phyloP scores from a whole-genome alignment of 768 basidiomycete species.

The Ephemerocybe angulata region DNA sequence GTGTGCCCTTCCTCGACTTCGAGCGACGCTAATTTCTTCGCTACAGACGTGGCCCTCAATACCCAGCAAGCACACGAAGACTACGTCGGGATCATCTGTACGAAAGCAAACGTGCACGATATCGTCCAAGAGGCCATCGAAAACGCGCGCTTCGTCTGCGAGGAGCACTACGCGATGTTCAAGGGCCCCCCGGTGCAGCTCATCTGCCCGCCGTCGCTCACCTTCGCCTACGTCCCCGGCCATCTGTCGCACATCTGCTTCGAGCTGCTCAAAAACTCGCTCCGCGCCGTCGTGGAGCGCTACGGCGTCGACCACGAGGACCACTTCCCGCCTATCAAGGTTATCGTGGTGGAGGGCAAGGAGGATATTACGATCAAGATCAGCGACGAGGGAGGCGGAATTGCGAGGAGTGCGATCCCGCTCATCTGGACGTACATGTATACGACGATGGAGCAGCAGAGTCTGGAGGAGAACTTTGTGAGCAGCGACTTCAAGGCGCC shows the following conservation, averaged over 20 bases:
- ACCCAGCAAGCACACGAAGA: conserved; percentile 84
- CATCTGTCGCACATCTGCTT: conserved; percentile 97
- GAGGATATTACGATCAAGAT: conserved; percentile 99
- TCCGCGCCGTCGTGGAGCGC: conserved; percentile 93
- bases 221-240: conserved; percentile 93
- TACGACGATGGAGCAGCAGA: conserved; percentile 76
- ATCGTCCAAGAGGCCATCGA: conserved; percentile 98
- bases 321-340: conserved; percentile 84
- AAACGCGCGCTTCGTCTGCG: conserved; percentile 93
- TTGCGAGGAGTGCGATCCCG: conserved; percentile 82
- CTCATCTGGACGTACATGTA: conserved; percentile 99
- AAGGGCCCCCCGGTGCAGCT: conserved; percentile 94
- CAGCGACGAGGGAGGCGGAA: conserved; percentile 94
- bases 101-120: conserved; percentile 96
- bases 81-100: conserved; percentile 97
- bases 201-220: conserved; percentile 82
- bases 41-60: conserved; percentile 89
- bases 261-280: conserved; percentile 95
- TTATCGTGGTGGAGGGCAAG: conserved; percentile 91
- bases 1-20: conserved; percentile 22
- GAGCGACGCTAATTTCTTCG: conserved; percentile 6
- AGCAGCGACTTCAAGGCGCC: conserved; percentile 93
- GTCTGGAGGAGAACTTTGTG: conserved; percentile 73
- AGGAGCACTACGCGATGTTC: conserved; percentile 96
- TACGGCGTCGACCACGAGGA: conserved; percentile 80